These are phyloP conservation scores for Neonectria neomacrospora DNA, from an alignment of 2,329 filamentous ascomycete genomes.

Conservation along the genomic window DNA sequence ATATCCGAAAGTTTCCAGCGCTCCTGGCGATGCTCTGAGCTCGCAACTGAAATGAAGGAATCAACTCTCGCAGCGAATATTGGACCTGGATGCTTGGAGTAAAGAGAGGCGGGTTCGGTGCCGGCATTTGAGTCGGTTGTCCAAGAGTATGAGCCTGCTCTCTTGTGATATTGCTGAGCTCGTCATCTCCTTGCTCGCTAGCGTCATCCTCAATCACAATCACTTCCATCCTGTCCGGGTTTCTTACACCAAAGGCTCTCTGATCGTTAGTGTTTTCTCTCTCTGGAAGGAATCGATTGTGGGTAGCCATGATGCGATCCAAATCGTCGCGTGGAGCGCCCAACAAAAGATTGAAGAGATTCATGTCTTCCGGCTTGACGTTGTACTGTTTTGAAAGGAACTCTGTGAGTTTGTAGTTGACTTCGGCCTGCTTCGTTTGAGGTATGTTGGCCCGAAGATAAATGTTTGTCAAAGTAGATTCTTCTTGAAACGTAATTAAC, in stretches of 20 bases:
- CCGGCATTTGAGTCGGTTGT: background rate
- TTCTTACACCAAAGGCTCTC: too few species aligned
- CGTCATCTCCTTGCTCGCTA: background rate
- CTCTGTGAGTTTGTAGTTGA: constrained; percentile 9
- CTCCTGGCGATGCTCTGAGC: constrained; percentile 7
- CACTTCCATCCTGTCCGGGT: background rate
- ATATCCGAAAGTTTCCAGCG: constrained; percentile 13
- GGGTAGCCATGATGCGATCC: background rate
- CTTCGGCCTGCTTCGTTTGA: background rate
- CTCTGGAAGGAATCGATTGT: constrained; percentile 4
- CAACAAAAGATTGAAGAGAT: constrained; percentile 12
- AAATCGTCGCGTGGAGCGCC: background rate
- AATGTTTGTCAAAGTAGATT: background rate
- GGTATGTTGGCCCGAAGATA: constrained; percentile 1
- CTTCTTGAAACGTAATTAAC: constrained; percentile 9
- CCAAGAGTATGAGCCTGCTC: background rate
- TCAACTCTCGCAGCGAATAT: constrained; percentile 3
- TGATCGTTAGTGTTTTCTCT: background rate
- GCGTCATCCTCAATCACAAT: background rate
- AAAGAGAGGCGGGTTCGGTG: background rate
- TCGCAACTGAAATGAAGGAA: constrained; percentile 15
- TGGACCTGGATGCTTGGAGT: background rate
- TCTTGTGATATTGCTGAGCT: background rate
- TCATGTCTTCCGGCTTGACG: background rate
- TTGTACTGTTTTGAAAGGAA: constrained; percentile 7